Base-by-base conservation (phyloP, 495 filamentous ascomycete species). In the Podospora tetraspora region DNA sequence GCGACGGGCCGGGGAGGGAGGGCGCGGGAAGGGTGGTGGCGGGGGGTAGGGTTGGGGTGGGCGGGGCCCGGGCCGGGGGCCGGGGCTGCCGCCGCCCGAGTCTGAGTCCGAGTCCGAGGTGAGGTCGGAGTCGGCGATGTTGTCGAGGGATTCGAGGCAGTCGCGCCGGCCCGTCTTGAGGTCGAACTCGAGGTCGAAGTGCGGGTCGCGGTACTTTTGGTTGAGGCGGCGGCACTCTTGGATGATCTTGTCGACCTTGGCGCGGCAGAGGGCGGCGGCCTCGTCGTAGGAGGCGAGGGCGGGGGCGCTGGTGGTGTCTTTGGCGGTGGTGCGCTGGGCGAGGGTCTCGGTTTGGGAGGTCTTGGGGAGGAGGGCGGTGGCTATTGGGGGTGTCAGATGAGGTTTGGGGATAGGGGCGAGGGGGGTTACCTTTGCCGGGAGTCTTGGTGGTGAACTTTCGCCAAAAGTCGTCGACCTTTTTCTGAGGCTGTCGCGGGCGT, bases 111-210 rank as follows among this genome's bases (percentile, higher is more conserved):
- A 64, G 30, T 72, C 71, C n/a, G 30, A 62, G 22, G 65, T 32
- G 23, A 64, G 57, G 52, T 68, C 65, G 24, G 68, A 30, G 23
- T 58, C 68, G 43, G 61, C 37, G 30, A 52, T 61, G 74, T 82
- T 80, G 68, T 69, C 73, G 69, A 94, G 79, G 56, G 87, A 83
- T 81, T 91, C 85, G 57, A 93, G 80, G 72, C 84, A 90, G 77
- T 90, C 80, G 66, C 84, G 81, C 22, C 71, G 75, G 16, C 80
- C 80, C 30, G 80, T 81, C 81, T 92, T 91, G 64, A 94, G 80
- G 74, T 96, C 93, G 64, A 85, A 82, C 72, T 93, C 91, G 62
- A 97, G 89, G 75, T 97, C 92, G 74, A 97, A 97, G 77, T 94
- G 88, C 27, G 89, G 86, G 78, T 97, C 94, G 4, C 90, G 86